Percentiles rank a stretch among this genome's conserved stretches.
Conservation (phyloP, 192 early-diverging fungal species). For the Chytriomyces confervae region DNA sequence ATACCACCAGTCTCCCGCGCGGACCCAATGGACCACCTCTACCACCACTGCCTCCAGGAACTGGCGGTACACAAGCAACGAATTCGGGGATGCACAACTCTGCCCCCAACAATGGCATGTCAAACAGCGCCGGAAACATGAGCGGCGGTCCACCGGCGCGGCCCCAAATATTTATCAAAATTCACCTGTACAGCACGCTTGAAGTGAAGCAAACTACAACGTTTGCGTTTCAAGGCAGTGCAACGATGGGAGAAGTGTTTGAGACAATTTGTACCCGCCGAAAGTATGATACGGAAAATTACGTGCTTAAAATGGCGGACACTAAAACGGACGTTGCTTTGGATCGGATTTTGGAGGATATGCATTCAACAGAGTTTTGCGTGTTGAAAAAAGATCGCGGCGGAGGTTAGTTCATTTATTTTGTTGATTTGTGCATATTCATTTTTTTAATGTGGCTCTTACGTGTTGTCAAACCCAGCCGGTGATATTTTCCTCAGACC, state of each 20-base stretch:
- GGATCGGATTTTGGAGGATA: slow-evolving; percentile 77
- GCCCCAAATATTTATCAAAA: slow-evolving; percentile 54
- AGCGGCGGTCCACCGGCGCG: not conserved
- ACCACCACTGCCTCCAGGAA: not conserved
- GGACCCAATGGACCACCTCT: slow-evolving; percentile 14
- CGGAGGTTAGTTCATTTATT: slow-evolving; percentile 48
- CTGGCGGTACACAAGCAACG: not conserved
- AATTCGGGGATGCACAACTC: not conserved
- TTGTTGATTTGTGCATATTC: slow-evolving; percentile 3
- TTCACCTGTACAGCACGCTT: slow-evolving; percentile 68
- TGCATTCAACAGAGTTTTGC: slow-evolving; percentile 69
- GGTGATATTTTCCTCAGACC: slow-evolving; percentile 66
- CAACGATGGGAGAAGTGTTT: slow-evolving; percentile 80
- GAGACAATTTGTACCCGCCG: slow-evolving; percentile 86
- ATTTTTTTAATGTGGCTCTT: slow-evolving; percentile 9
- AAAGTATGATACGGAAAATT: slow-evolving; percentile 83
- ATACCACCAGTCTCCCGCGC: not conserved
- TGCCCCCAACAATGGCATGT: not conserved
- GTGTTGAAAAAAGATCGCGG: slow-evolving; percentile 71
- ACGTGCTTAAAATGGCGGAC: slow-evolving; percentile 84
- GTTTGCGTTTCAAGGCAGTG: slow-evolving; percentile 72
- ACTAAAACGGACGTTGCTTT: slow-evolving; percentile 74
- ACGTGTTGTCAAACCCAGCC: slow-evolving; percentile 35
- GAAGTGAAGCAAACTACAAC: slow-evolving; percentile 93
- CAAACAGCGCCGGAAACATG: slow-evolving; percentile 23